Evolutionary conservation across 2,329 filamentous ascomycete species (phyloP).

Genomic region (Camillea tinctor): DNA sequence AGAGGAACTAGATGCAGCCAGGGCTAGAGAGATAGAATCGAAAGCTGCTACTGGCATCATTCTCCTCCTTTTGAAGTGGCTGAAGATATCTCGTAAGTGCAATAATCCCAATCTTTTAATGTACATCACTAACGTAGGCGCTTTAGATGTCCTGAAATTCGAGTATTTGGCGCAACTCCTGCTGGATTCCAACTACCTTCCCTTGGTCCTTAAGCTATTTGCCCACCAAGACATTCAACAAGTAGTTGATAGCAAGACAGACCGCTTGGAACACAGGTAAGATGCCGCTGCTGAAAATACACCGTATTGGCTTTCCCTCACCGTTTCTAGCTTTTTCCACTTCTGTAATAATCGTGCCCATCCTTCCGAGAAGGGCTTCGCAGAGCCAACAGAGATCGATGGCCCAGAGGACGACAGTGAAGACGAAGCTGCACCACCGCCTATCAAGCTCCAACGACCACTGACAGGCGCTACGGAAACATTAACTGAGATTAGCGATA

Average conservation of each 20-base stretch:
- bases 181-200: slow-evolving; percentile 92
- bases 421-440: slow-evolving; percentile 80
- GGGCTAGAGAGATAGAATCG: slow-evolving; percentile 81
- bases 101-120: not conserved
- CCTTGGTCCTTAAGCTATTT: slow-evolving; percentile 87
- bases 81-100: slow-evolving; percentile 84
- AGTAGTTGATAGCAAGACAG: slow-evolving; percentile 80
- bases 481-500: slow-evolving; percentile 26
- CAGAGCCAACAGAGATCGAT: slow-evolving; percentile 33
- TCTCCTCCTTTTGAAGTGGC: slow-evolving; percentile 90
- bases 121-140: slow-evolving; percentile 15
- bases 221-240: slow-evolving; percentile 93
- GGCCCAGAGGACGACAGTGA: slow-evolving; percentile 54
- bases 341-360: slow-evolving; percentile 65
- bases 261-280: slow-evolving; percentile 78
- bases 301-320: slow-evolving; percentile 14
- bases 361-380: slow-evolving; percentile 26
- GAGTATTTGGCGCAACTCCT: slow-evolving; percentile 93
- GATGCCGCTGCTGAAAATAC: slow-evolving; percentile 20
- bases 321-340: slow-evolving; percentile 71
- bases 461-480: slow-evolving; percentile 38
- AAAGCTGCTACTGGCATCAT: slow-evolving; percentile 92
- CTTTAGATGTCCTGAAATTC: slow-evolving; percentile 83
- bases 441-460: slow-evolving; percentile 64
- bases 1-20: slow-evolving; percentile 79